A percentile compares a stretch with the other conserved stretches of the same genome.
These are phyloP conservation scores for Jackrogersella minutella DNA, from an alignment of 495 filamentous ascomycete genomes.

Conservation along the genomic window DNA sequence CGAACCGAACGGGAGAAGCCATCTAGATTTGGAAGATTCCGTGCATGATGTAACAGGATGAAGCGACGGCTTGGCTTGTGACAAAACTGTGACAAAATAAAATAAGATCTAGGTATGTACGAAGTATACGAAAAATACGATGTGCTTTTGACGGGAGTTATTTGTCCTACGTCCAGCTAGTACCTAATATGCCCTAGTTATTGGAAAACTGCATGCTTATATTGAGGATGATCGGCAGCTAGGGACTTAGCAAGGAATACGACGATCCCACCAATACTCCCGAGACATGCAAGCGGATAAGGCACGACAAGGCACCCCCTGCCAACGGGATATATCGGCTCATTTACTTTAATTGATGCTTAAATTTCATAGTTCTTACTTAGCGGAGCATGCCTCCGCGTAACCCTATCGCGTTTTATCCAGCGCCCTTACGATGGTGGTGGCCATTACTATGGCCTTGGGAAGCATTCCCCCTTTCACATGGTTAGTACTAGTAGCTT, in stretches of 20 bases:
- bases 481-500: slow-evolving; percentile 34
- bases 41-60: slow-evolving; percentile 28
- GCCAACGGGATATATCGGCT: slow-evolving; percentile 40
- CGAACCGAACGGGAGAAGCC: background rate
- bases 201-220: slow-evolving; percentile 37
- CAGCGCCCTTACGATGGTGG: slow-evolving; percentile 25
- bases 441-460: slow-evolving; percentile 24
- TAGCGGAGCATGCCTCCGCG: slow-evolving; percentile 41
- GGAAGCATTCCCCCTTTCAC: slow-evolving; percentile 21
- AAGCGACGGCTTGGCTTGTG: slow-evolving; percentile 13
- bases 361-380: slow-evolving; percentile 30
- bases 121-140: background rate
- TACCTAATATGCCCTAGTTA: slow-evolving; percentile 24
- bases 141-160: slow-evolving; percentile 10
- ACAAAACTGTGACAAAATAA: slow-evolving; percentile 22
- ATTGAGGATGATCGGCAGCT: slow-evolving; percentile 42
- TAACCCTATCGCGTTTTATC: slow-evolving; percentile 35
- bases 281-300: slow-evolving; percentile 42
- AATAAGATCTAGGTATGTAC: slow-evolving; percentile 2
- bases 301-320: slow-evolving; percentile 35
- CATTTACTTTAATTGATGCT: slow-evolving; percentile 43
- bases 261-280: slow-evolving; percentile 41
- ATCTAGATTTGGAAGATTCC: slow-evolving; percentile 28
- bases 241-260: slow-evolving; percentile 11
- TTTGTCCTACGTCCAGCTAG: background rate